Conservation (phyloP, 169 alveolate genomes). For the Plasmodium gaboni region DNA sequence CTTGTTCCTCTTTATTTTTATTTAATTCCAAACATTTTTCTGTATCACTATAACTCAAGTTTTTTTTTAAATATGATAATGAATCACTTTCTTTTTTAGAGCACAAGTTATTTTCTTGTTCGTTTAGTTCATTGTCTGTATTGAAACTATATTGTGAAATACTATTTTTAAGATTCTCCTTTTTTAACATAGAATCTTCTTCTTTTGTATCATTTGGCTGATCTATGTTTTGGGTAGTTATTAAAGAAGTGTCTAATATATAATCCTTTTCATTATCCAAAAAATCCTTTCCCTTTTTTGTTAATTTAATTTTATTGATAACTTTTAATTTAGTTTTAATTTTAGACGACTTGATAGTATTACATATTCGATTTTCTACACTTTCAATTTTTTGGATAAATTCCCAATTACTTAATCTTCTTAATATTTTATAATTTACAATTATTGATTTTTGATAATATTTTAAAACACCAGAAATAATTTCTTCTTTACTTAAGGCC, state of each 20-base stretch:
- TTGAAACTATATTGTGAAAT: too few species aligned
- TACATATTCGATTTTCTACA: slow-evolving; percentile 10
- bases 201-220: neutral
- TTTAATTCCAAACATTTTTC: neutral
- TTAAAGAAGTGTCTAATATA: neutral
- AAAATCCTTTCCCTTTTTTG: slow-evolving; percentile 46
- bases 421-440: slow-evolving; percentile 21
- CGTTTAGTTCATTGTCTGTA: neutral
- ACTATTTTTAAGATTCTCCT: slow-evolving; percentile 18
- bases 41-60: slow-evolving; percentile 24
- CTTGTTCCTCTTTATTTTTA: neutral
- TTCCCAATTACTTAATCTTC: slow-evolving; percentile 27
- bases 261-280: slow-evolving; percentile 13
- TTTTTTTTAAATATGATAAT: neutral
- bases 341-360: slow-evolving; percentile 6
- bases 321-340: slow-evolving; percentile 20
- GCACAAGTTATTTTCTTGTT: too few species aligned
- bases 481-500: slow-evolving; percentile 64
- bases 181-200: neutral
- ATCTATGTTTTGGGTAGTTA: neutral
- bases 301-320: slow-evolving; percentile 38
- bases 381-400: slow-evolving; percentile 20
- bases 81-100: slow-evolving; percentile 9
- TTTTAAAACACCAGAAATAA: slow-evolving; percentile 42
- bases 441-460: slow-evolving; percentile 11